A percentile compares a stretch with the other conserved stretches of the same genome.
phyloP scores from a whole-genome alignment of 2,329 filamentous ascomycete species.

The Ceratocystis alfenasii region DNA sequence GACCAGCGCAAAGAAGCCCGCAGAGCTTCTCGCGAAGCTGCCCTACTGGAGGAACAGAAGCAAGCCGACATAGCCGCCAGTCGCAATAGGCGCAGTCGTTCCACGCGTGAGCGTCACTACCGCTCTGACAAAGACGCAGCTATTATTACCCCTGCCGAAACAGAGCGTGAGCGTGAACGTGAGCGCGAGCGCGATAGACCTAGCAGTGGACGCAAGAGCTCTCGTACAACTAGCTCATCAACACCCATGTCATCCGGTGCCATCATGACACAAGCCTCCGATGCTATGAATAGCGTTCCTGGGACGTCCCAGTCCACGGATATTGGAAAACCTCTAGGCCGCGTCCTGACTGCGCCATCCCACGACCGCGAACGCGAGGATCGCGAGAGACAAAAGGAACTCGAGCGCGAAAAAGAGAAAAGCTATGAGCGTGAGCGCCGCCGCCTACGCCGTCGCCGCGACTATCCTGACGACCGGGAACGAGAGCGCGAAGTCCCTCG shows the following conservation, averaged over 20 bases:
- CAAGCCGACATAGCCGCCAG: not conserved
- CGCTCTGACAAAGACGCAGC: not conserved
- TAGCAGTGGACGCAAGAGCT: constrained; percentile 7
- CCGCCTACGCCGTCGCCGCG: constrained; percentile 4
- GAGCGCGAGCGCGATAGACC: not conserved
- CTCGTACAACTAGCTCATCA: not conserved
- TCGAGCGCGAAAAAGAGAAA: constrained; percentile 5
- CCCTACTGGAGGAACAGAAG: not conserved
- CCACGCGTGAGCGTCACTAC: constrained; percentile 5
- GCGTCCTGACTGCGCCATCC: not conserved
- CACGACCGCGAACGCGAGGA: not conserved
- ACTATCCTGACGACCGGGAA: not conserved
- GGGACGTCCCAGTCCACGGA: not conserved
- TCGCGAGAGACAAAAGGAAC: not conserved
- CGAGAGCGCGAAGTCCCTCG: not conserved
- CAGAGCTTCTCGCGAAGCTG: constrained; percentile 1
- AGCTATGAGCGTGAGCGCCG: not conserved
- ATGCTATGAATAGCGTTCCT: not conserved
- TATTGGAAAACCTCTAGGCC: not conserved
- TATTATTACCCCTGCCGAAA: not conserved
- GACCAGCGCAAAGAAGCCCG: not conserved
- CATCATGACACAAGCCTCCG: not conserved
- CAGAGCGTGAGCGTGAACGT: not conserved
- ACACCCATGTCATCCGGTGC: not conserved
- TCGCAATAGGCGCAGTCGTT: not conserved